A percentile compares a stretch with the other conserved stretches of the same genome.
Evolutionary conservation across 2,329 filamentous ascomycete genomes (phyloP).

Genomic region (Torrubiella hemipterigena): DNA sequence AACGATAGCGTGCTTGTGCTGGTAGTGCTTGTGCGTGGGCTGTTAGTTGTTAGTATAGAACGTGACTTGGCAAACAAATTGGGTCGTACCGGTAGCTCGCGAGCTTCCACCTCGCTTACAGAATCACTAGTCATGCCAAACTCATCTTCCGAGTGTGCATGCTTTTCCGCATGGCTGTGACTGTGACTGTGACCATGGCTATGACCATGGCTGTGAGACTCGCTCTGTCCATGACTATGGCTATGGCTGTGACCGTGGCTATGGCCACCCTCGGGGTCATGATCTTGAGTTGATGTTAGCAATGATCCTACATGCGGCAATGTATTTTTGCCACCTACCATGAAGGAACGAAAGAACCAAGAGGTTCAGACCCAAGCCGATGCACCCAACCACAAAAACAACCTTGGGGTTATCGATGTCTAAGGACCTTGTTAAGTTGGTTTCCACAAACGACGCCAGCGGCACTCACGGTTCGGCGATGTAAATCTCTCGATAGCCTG

Average conservation of each 20-base stretch:
- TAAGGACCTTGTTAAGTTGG: conserved; percentile 17
- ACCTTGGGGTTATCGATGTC: conserved; percentile 52
- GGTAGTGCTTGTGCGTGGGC: conserved; percentile 22
- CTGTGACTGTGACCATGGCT: conserved; percentile 10
- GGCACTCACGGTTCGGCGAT: conserved; percentile 33
- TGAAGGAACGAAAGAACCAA: conserved; percentile 55
- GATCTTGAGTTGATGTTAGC: conserved; percentile 9
- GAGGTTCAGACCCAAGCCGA: conserved; percentile 56
- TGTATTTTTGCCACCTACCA: conserved; percentile 27
- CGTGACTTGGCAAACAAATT: background rate
- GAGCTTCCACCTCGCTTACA: conserved; percentile 8
- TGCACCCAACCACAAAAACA: conserved; percentile 56
- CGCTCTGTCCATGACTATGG: conserved; percentile 13
- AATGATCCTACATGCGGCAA: too few relatives aligned
- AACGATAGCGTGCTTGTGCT: conserved; percentile 34
- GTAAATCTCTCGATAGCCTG: conserved; percentile 64
- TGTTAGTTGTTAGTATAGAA: conserved; percentile 3
- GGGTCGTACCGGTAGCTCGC: conserved; percentile 10
- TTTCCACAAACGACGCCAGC: background rate
- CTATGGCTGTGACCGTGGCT: conserved; percentile 12
- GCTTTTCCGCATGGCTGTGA: conserved; percentile 4
- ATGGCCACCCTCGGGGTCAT: conserved; percentile 28
- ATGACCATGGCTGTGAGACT: conserved; percentile 11
- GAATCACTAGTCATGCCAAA: conserved; percentile 3
- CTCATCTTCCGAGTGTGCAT: background rate